phyloP scores from a whole-genome alignment of 192 early-diverging fungal genomes.

The Backusella tarrabulga region DNA sequence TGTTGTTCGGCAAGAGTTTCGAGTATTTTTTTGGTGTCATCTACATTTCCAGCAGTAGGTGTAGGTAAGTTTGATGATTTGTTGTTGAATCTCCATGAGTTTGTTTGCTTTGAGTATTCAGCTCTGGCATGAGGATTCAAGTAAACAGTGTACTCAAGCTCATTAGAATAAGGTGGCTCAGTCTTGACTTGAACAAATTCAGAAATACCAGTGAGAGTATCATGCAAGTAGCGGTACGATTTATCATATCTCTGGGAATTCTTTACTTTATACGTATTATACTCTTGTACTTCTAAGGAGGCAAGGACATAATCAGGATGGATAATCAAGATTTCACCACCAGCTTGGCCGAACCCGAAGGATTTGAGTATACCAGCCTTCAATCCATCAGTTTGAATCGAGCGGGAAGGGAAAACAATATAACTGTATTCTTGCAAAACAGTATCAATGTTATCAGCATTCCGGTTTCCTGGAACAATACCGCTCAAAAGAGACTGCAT shows the following conservation, averaged over 20 bases:
- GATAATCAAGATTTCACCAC: slow-evolving; percentile 83
- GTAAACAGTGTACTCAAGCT: slow-evolving; percentile 79
- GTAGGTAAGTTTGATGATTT: slow-evolving; percentile 39
- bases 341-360: slow-evolving; percentile 95
- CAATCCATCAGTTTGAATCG: slow-evolving; percentile 88
- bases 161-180: slow-evolving; percentile 80
- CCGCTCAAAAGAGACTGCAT: slow-evolving; percentile 83
- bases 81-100: slow-evolving; percentile 66
- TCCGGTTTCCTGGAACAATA: slow-evolving; percentile 91
- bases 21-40: slow-evolving; percentile 52
- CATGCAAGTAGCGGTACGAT: slow-evolving; percentile 90
- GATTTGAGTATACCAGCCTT: slow-evolving; percentile 90
- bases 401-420: slow-evolving; percentile 77
- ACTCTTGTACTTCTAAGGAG: slow-evolving; percentile 68
- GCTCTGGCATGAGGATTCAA: slow-evolving; percentile 87
- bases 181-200: slow-evolving; percentile 88
- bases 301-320: slow-evolving; percentile 86
- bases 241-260: slow-evolving; percentile 68
- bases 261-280: slow-evolving; percentile 66
- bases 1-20: slow-evolving; percentile 46
- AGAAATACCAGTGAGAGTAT: slow-evolving; percentile 76
- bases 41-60: slow-evolving; percentile 39
- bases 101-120: slow-evolving; percentile 66
- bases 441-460: slow-evolving; percentile 81
- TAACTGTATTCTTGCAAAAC: slow-evolving; percentile 75